Base-by-base conservation (phyloP, 139 green algal species). In the Chlamydomonas sp. region DNA sequence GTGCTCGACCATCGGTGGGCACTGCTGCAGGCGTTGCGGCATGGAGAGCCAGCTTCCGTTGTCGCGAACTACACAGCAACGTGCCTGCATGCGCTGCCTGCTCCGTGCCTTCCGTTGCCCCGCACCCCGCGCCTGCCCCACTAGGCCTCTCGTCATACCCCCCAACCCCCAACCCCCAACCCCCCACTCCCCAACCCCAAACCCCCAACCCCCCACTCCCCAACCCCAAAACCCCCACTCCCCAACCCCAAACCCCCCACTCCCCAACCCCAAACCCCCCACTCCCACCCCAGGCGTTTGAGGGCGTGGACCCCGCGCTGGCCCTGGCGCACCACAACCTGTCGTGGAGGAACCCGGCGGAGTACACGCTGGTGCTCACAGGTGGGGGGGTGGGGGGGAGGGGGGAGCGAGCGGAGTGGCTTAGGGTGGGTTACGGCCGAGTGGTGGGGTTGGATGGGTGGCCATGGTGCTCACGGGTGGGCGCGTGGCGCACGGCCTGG, bases 301-400 rank as follows among this genome's bases (percentile, higher is more conserved):
- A 91, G 12, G 57, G 58, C 49, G 82, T 97, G 61, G 91, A 97
- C 86, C 79, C 87, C 1, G 61, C 89, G 0, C 18, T 85, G 58
- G 93, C 96, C 2, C 95, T 91, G 74, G 67, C 73, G 15, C 87
- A 95, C 90, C 96, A 95, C 91, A 93, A 93, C 85, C 18, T 78
- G 20, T 90, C 71, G 67, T 98, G 95, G 90, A 61, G 63, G 16
- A 94, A 98, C 90, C 96, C 96, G 6, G 90, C 92, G 66, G 93
- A 97, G 86, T 98, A 96, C 92, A 97, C 91, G 6, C 63, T 97
- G 1, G 93, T 93, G 63, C 72, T 97, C 77, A 95, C 91, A 16
- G 94, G 94, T 89, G 79, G 15, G 86, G 69, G 78, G 1, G n/a
- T 5, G 59, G 60, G 14, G 12, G 58, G 59, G 76, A 31, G 58